Percentiles rank a stretch among this genome's conserved stretches.
phyloP scores from a whole-genome alignment of 1,284 basidiomycete genomes.

The Leucoagaricus sp. region DNA sequence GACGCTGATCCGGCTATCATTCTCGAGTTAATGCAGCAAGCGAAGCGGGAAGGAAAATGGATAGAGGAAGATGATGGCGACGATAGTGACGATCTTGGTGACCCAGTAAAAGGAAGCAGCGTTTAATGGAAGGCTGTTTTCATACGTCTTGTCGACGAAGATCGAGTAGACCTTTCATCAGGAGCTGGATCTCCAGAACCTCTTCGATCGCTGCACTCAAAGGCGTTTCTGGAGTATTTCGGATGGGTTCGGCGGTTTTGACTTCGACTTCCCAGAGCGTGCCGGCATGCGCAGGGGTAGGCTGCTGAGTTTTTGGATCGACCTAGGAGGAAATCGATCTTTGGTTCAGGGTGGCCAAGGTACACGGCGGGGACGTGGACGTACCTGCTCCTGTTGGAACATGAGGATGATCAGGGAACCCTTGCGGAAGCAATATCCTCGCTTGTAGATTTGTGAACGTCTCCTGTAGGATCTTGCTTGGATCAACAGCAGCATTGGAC shows the following conservation, averaged over 20 bases:
- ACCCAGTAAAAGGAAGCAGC: not conserved
- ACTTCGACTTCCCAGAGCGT: conserved; percentile 85
- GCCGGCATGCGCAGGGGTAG: conserved; percentile 70
- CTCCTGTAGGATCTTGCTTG: conserved; percentile 40
- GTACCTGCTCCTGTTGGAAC: conserved; percentile 80
- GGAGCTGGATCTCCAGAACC: conserved; percentile 72
- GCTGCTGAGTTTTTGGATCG: conserved; percentile 68
- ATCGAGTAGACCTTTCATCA: conserved; percentile 80
- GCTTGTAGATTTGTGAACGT: conserved; percentile 76
- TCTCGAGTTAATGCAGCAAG: conserved; percentile 51
- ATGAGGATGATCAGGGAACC: conserved; percentile 72
- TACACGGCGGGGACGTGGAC: too few species aligned
- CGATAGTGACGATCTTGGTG: conserved; percentile 14
- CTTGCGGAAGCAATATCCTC: conserved; percentile 71
- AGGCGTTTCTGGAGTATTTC: conserved; percentile 70
- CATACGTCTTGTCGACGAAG: conserved; percentile 64
- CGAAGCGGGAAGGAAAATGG: conserved; percentile 48
- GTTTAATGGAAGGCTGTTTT: conserved; percentile 10
- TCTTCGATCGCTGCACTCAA: conserved; percentile 64
- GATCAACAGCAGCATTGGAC: conserved; percentile 6
- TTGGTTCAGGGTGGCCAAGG: not conserved
- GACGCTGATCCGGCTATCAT: conserved; percentile 50
- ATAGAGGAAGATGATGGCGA: conserved; percentile 39
- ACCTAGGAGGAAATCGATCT: conserved; percentile 41
- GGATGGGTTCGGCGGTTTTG: conserved; percentile 73